A percentile compares a stretch with the other conserved stretches of the same genome.
These are phyloP conservation scores for Camelina hispida DNA, from an alignment of 345 rosid species.

Conservation along the genomic window DNA sequence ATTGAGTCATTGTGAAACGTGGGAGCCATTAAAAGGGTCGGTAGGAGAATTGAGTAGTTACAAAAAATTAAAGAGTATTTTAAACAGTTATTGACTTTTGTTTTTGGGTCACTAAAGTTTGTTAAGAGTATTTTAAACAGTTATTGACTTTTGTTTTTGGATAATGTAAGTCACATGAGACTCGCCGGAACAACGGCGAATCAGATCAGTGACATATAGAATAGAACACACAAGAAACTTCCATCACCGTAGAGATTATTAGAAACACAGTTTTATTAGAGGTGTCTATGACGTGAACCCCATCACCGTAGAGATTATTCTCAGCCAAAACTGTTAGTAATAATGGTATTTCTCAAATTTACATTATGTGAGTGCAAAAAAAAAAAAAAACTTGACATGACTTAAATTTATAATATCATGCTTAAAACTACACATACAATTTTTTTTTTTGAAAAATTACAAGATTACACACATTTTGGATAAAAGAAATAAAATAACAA, in stretches of 20 bases:
- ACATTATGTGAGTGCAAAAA: no score
- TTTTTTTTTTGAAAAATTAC: no score
- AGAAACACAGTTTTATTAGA: slow-evolving; percentile 7
- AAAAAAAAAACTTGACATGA: no score
- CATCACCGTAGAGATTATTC: slow-evolving; percentile 50
- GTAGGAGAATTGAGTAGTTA: slow-evolving; percentile 34
- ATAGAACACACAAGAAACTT: slow-evolving; percentile 49
- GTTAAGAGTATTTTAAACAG: slow-evolving; percentile 12
- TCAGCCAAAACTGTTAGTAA: not conserved
- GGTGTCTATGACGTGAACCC: slow-evolving; percentile 58
- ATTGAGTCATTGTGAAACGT: no score
- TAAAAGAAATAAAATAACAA: no score
- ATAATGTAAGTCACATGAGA: slow-evolving; percentile 42
- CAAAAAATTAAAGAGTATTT: not conserved
- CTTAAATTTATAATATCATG: no score
- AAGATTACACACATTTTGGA: no score
- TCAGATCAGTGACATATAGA: slow-evolving; percentile 25
- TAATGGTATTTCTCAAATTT: not conserved
- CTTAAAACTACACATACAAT: no score
- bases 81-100: slow-evolving; percentile 31
- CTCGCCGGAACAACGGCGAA: slow-evolving; percentile 40
- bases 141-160: slow-evolving; percentile 39
- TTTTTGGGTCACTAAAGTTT: slow-evolving; percentile 11
- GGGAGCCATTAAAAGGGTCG: slow-evolving; percentile 59
- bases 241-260: not conserved